Conservation (phyloP, 345 rosid species). For the Murraya koenigii region DNA sequence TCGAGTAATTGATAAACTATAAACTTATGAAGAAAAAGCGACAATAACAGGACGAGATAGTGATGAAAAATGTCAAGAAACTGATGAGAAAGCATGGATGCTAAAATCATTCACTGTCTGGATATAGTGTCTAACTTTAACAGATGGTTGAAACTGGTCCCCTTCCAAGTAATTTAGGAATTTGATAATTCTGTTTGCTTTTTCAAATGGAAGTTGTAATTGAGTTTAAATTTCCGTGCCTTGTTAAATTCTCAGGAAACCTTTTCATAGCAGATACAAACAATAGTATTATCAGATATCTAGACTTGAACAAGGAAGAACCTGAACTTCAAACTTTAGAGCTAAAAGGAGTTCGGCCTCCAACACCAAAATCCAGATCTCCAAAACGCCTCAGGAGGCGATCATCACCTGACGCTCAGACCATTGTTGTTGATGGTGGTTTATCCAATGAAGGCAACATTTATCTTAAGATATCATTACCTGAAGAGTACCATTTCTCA, state of each 20-base stretch:
- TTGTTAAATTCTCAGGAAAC: constrained; percentile 50
- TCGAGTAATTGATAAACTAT: background rate
- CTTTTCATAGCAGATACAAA: constrained; percentile 87
- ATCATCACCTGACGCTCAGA: constrained; percentile 64
- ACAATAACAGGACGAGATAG: background rate
- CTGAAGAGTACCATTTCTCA: constrained; percentile 83
- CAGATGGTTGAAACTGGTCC: background rate
- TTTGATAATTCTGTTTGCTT: background rate
- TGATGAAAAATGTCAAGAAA: background rate
- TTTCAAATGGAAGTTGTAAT: background rate
- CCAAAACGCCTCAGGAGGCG: constrained; percentile 72
- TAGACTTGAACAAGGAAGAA: constrained; percentile 54
- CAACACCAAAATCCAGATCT: constrained; percentile 55
- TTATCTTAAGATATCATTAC: constrained; percentile 61
- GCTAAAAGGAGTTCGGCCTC: constrained; percentile 82
- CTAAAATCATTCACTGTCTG: background rate
- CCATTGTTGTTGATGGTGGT: constrained; percentile 47
- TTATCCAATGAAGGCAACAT: constrained; percentile 67
- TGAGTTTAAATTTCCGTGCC: constrained; percentile 2
- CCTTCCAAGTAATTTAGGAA: background rate
- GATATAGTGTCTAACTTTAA: background rate
- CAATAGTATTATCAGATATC: constrained; percentile 71
- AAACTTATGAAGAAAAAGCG: background rate
- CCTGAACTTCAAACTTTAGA: constrained; percentile 67
- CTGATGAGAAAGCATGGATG: background rate